Evolutionary conservation across 176 grass and related monocot genomes (phyloP).

Genomic region (Eleusine indica): DNA sequence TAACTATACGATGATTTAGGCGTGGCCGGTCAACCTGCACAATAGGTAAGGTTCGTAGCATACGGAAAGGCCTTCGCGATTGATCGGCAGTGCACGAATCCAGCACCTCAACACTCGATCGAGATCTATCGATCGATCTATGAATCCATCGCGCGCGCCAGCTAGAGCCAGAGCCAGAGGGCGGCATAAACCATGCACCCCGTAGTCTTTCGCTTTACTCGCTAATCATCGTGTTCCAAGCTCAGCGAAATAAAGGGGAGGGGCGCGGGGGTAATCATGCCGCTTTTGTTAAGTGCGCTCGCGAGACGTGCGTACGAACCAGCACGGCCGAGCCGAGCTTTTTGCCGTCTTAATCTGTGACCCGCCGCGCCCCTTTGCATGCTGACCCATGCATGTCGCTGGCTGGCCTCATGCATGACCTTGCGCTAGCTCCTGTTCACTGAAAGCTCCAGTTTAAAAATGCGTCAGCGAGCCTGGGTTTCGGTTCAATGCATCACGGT

Average conservation of each 20-base stretch:
- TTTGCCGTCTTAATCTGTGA: constrained; percentile 12
- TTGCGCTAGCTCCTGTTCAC: not conserved
- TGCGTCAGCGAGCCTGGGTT: not conserved
- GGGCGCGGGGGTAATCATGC: constrained; percentile 50
- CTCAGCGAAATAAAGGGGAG: not conserved
- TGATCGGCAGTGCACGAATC: no score
- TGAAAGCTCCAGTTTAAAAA: not conserved
- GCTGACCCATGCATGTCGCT: not conserved
- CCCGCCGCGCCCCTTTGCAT: not conserved
- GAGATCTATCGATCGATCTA: not conserved
- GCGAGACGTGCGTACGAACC: constrained; percentile 46
- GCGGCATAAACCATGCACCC: constrained; percentile 34
- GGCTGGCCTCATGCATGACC: not conserved
- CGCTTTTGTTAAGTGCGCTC: constrained; percentile 39
- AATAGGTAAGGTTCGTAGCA: no score
- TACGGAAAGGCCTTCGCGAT: no score
- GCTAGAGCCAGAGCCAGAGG: not conserved
- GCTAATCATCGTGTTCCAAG: constrained; percentile 46
- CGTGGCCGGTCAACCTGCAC: no score
- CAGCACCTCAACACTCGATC: not conserved
- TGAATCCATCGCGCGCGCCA: not conserved
- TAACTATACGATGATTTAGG: not conserved
- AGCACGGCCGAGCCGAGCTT: not conserved
- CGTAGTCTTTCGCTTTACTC: constrained; percentile 43
- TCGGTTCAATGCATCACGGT: not conserved